Base-by-base conservation (phyloP, 306 rosid species). In the Vigna nakashimae region DNA sequence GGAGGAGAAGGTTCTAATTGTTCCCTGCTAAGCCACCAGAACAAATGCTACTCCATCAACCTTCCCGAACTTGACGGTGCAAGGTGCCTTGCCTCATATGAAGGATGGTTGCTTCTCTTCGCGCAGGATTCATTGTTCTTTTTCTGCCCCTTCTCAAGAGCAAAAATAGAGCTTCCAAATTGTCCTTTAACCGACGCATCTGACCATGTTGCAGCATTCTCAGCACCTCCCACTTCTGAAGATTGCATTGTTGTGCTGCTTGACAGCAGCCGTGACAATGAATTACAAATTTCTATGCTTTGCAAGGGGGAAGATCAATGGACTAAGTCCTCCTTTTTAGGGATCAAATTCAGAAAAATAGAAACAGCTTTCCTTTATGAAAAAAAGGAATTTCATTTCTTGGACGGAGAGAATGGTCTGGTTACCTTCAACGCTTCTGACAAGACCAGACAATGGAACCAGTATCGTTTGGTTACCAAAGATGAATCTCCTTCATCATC, bases 41-140 rank as follows among this genome's bases (percentile, higher is more conserved):
- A 71, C 2, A 9, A 28, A 6, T 49, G 40, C 34, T 80, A 58
- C 66, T 20, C 65, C 1, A 18, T 79, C n/a, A 38, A 12, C 15
- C 32, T 87, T 1, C 86, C 81, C 0, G 63, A 82, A 49, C 48
- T 87, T 5, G 76, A 60, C 1, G 76, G 56, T n/a, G n/a, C n/a
- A n/a, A n/a, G n/a, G n/a, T n/a, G n/a, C n/a, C n/a, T 0, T 20
- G 82, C 86, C 17, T 84, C 90, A 0, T 15, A 45, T 9, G 20
- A 20, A 48, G 90, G 88, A 38, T 84, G 89, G 89, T 59, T 84
- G 38, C 84, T 87, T 15, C 2, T 86, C 2, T 70, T 65, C 58
- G 22, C 24, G 2, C 2, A 48, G 1, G 70, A 65, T n/a, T 62
- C 81, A 5, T 2, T 74, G 58, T 80, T 86, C 69, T 82, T 86